Base-by-base conservation (phyloP, 1,284 basidiomycete species). In the Anthracocystis walkeri region DNA sequence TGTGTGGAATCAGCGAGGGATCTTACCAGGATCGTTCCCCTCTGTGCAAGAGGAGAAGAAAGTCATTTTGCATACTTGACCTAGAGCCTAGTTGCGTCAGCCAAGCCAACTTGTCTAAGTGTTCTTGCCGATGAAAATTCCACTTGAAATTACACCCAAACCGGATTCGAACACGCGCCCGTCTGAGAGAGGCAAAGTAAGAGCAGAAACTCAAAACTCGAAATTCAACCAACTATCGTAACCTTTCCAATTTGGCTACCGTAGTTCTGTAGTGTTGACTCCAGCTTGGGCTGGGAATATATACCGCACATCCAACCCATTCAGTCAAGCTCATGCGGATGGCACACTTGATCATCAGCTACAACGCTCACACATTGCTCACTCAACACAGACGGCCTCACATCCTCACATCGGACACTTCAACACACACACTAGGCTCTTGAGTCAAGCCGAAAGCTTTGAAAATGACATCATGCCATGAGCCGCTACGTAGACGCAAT, bases 61-160 rank as follows among this genome's bases (percentile, higher is more conserved):
- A 44, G 23, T 53, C 46, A 42, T 50, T 54, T 50, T 40, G 35
- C 51, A 49, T 55, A 59, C 63, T 65, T 65, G 63, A 65, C 63
- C 50, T 65, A 65, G 45, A 65, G 63, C 63, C 63, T 65, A 65
- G 52, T 33, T 65, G 63, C 63, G 63, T 65, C 63, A 31, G 40
- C 52, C 63, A 59, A 65, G 63, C 51, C 53, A 27, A 54, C 51
- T 53, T 53, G 25, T 18, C 25, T 38, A 38, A 38, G 12, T 38
- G 35, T 38, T 38, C 35, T 38, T 38, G 35, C 35, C 11, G 16
- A 38, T 16, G 16, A 38, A 16, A 14, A 16, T 38, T 38, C 33
- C 33, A 12, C 33, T 33, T 5, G 11, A 33, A 33, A 12, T 33
- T 2, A 14, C 45, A 42, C 41, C 41, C 7, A 33, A 50, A 62